Evolutionary conservation across 176 grass and related monocot genomes (phyloP).

Genomic region (Echinochloa phyllopogon): DNA sequence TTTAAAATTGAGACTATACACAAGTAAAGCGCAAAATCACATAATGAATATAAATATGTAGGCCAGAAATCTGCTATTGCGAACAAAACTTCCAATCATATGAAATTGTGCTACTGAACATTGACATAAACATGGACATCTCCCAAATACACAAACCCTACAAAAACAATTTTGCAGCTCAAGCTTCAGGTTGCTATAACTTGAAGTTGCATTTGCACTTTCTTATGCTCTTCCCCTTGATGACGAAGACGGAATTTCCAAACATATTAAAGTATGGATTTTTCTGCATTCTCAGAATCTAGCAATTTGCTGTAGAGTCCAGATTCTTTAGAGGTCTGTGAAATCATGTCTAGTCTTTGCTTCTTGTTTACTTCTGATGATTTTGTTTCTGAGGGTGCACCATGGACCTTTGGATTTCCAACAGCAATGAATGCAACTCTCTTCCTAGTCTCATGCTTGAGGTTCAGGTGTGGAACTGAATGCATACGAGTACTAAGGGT

Average conservation of each 20-base stretch:
- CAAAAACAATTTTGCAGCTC: conserved; percentile 1
- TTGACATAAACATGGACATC: neutral
- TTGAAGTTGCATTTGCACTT: neutral
- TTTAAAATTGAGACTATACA: neutral
- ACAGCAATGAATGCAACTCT: conserved; percentile 68
- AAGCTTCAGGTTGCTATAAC: neutral
- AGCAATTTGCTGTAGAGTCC: conserved; percentile 39
- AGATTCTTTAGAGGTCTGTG: conserved; percentile 14
- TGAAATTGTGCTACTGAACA: neutral
- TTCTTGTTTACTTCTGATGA: conserved; percentile 46
- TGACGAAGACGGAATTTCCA: neutral
- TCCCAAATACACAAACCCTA: neutral
- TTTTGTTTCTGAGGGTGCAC: conserved; percentile 15
- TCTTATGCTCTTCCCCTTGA: neutral
- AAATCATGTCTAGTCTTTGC: conserved; percentile 45
- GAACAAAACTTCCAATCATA: neutral
- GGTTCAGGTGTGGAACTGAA: conserved; percentile 9
- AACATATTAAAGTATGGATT: conserved; percentile 33
- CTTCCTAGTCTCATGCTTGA: conserved; percentile 44
- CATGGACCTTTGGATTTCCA: conserved; percentile 39
- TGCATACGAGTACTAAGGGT: conserved; percentile 3
- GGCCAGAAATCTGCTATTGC: neutral
- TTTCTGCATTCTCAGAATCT: conserved; percentile 23
- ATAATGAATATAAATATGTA: conserved; percentile 9
- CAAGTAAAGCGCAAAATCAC: neutral